These are phyloP conservation scores for Sphenostylis stenocarpa DNA, from an alignment of 306 rosid genomes.

Conservation along the genomic window DNA sequence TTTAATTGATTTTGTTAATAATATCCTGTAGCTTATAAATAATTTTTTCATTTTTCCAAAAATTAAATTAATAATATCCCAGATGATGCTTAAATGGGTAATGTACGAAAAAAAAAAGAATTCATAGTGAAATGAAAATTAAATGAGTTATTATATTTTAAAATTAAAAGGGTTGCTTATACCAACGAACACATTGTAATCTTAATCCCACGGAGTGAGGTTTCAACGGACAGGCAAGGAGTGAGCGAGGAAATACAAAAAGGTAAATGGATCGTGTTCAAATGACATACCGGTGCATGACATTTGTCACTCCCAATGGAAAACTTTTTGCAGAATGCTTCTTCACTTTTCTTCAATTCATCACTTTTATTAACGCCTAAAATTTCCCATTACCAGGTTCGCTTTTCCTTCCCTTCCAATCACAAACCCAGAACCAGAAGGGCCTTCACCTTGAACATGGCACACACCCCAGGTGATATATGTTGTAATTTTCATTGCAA, in stretches of 20 bases:
- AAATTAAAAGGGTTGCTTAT: too few relatives aligned
- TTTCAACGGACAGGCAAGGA: not conserved
- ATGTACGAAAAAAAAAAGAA: too few relatives aligned
- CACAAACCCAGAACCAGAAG: slow-evolving; percentile 19
- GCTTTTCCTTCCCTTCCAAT: slow-evolving; percentile 12
- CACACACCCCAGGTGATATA: slow-evolving; percentile 38
- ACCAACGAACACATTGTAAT: too few relatives aligned
- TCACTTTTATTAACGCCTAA: not conserved
- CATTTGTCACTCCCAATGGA: slow-evolving; percentile 25
- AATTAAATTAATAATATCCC: too few relatives aligned
- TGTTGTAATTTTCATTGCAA: not conserved
- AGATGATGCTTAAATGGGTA: too few relatives aligned
- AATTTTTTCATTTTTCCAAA: too few relatives aligned
- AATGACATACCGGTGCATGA: not conserved
- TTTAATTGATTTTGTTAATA: too few relatives aligned
- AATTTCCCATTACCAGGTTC: slow-evolving; percentile 32
- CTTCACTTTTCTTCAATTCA: slow-evolving; percentile 21
- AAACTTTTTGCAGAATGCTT: slow-evolving; percentile 23
- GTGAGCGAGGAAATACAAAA: not conserved
- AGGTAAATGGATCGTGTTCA: not conserved
- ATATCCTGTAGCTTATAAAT: too few relatives aligned
- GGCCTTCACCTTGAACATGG: slow-evolving; percentile 30
- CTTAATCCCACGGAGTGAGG: not conserved
- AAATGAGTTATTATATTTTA: too few relatives aligned
- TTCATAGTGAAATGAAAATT: too few relatives aligned